Conservation (phyloP, 768 basidiomycete species). For the Tylopilus plumbeoviolaceoides region DNA sequence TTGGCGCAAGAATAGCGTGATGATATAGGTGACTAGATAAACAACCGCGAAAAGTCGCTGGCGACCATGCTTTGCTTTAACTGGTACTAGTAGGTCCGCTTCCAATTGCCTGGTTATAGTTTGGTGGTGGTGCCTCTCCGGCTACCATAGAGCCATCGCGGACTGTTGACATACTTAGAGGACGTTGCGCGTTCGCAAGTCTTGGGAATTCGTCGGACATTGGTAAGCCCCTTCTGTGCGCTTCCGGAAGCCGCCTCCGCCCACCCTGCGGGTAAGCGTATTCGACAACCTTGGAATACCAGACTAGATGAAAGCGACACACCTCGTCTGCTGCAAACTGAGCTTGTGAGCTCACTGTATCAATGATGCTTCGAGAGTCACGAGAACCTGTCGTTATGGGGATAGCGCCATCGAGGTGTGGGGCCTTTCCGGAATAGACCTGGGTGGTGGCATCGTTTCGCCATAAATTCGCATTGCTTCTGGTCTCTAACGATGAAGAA, state of each 20-base stretch:
- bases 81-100: not conserved
- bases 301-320: not conserved
- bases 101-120: constrained; percentile 21
- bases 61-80: too few relatives aligned
- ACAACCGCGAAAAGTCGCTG: too few relatives aligned
- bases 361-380: constrained; percentile 11
- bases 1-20: too few relatives aligned
- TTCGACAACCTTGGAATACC: not conserved
- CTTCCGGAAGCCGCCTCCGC: constrained; percentile 21
- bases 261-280: constrained; percentile 3
- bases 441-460: constrained; percentile 5
- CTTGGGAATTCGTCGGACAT: constrained; percentile 16
- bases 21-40: too few relatives aligned
- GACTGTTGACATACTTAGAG: not conserved
- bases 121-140: constrained; percentile 22
- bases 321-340: constrained; percentile 19
- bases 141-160: constrained; percentile 11
- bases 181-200: constrained; percentile 2
- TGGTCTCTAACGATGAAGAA: constrained; percentile 21
- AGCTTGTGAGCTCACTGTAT: not conserved
- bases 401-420: constrained; percentile 2
- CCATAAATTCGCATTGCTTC: constrained; percentile 9
- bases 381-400: not conserved
- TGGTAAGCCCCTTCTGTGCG: constrained; percentile 17
- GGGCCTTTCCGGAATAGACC: constrained; percentile 1